Evolutionary conservation across 169 alveolate genomes (phyloP), one percentile per base, ranked within the genome.

Genomic region (Plasmodium berghei): DNA sequence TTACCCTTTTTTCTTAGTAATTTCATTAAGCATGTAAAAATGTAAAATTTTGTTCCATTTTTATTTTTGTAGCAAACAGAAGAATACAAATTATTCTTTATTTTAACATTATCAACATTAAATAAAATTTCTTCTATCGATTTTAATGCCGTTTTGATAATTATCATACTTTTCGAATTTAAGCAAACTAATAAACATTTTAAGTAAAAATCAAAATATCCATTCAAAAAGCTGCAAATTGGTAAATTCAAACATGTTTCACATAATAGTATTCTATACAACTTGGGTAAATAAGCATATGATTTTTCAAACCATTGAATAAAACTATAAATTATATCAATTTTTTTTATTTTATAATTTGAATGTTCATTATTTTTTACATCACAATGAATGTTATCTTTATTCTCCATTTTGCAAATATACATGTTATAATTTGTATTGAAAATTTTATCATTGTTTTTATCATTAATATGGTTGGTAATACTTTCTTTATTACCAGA

Each of bases 121-220:
- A 59, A 66, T 45, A 83, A 16, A 62, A 54, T 83, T 9, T 67
- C 34, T 55, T 83, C 90, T 9, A 83, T 45, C 5, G 85, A 20
- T 56, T 83, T 54, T 61, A 83, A 59, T 9, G 90, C 90, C 54
- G 34, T 52, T 45, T 40, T 66, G 28, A 83, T 67, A 18, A 55
- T 83, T 22, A 40, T 55, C 5, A 83, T 55, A 55, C 69, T 56
- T 42, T 83, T 83, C 9, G 85, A 83, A 26, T 49, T 59, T 58
- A 83, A 62, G 56, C 90, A 83, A 58, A 83, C 56, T 67, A 83
- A 59, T 72, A 83, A 83, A 0, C 85, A 83, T 28, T 83, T 83
- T 28, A 83, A 6, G 46, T 83, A 83, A 9, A 83, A 42, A 62
- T 83, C 62, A 83, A 83, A 83, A 56, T 59, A 61, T 18, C 69